A percentile compares a stretch with the other conserved stretches of the same genome.
phyloP scores from a whole-genome alignment of 2,329 filamentous ascomycete species.

The Diaporthe sp. region DNA sequence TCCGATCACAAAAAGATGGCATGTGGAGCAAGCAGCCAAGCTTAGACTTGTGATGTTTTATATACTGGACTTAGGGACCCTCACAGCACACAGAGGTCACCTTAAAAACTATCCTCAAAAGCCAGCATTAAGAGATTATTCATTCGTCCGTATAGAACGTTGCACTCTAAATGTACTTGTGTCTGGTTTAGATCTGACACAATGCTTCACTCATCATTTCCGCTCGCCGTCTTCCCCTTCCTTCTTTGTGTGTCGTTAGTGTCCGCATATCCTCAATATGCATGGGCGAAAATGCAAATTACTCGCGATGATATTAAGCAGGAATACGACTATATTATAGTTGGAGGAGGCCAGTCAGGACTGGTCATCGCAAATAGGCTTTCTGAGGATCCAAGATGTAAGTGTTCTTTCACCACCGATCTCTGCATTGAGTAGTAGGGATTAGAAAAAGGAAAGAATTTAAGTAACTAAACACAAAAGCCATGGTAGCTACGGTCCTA shows the following conservation, averaged over 20 bases:
- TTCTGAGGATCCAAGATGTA: neutral
- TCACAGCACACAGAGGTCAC: neutral
- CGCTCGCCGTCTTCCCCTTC: neutral
- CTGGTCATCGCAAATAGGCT: neutral
- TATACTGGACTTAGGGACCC: neutral
- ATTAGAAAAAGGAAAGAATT: neutral
- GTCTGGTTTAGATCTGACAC: neutral
- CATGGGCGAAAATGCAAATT: neutral
- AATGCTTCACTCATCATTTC: neutral
- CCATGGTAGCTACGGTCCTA: neutral
- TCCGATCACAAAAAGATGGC: neutral
- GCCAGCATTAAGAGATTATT: neutral
- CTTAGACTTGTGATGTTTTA: neutral
- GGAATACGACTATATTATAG: neutral
- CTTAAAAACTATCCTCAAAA: neutral
- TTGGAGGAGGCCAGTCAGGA: conserved; percentile 4
- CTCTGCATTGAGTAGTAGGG: neutral
- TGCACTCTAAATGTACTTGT: neutral
- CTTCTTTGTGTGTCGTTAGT: neutral
- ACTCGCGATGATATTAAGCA: neutral
- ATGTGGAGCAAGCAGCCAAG: neutral
- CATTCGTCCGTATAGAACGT: neutral
- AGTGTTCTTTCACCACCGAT: neutral
- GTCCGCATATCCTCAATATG: neutral
- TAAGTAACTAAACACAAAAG: neutral